Evolutionary conservation across 805 yeast species (phyloP).

Genomic region (Osmozyma mogii): DNA sequence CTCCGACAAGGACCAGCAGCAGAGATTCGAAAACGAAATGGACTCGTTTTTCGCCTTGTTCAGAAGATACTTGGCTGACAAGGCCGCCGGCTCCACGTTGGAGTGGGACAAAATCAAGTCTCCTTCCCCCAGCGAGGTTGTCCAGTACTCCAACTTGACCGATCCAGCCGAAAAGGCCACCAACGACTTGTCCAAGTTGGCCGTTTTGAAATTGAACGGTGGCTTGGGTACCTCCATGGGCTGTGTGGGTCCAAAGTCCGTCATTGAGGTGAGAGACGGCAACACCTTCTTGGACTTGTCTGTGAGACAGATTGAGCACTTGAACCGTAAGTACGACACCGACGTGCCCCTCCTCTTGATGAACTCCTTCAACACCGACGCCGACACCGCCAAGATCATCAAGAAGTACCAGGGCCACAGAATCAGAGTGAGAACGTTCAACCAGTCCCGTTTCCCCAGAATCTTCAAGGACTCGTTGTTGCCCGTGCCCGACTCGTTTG

Average conservation of each 20-base stretch:
- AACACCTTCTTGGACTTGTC: conserved; percentile 92
- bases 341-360: conserved; percentile 94
- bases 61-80: conserved; percentile 85
- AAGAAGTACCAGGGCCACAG: conserved; percentile 96
- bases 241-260: conserved; percentile 97
- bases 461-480: conserved; percentile 90
- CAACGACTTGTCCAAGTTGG: conserved; percentile 67
- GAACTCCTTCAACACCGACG: conserved; percentile 98
- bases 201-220: conserved; percentile 94
- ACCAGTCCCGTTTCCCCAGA: conserved; percentile 97
- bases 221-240: conserved; percentile 99
- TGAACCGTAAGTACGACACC: conserved; percentile 82
- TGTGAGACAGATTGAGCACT: conserved; percentile 93
- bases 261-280: conserved; percentile 97
- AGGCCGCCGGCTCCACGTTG: conserved; percentile 75
- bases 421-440: conserved; percentile 89
- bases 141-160: conserved; percentile 53
- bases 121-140: conserved; percentile 84
- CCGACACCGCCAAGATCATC: conserved; percentile 89
- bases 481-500: conserved; percentile 78
- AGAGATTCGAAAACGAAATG: conserved; percentile 80
- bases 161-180: conserved; percentile 18
- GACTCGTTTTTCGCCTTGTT: conserved; percentile 89
- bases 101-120: conserved; percentile 96
- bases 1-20: conserved; percentile 38